A percentile compares a stretch with the other conserved stretches of the same genome.
Conservation (phyloP, 768 basidiomycete genomes). For the Aureoboletus auriporus region DNA sequence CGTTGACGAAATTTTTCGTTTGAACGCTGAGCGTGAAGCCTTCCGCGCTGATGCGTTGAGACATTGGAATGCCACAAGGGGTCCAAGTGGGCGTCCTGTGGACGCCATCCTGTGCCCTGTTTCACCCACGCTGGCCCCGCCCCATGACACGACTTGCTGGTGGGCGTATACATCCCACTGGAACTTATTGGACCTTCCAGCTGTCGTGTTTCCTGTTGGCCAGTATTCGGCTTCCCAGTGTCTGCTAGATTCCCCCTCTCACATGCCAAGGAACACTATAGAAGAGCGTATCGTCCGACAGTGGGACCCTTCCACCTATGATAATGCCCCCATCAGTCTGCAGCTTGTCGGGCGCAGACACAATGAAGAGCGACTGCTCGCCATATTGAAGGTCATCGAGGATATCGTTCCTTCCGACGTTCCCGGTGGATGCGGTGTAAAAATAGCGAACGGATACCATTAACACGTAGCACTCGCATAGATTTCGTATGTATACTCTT, state of each 20-base stretch:
- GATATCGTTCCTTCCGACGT: constrained; percentile 12
- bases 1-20: constrained; percentile 40
- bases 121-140: constrained; percentile 45
- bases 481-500: constrained; percentile 3
- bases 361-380: constrained; percentile 48
- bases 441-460: constrained; percentile 11
- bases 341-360: constrained; percentile 49
- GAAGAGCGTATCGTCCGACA: constrained; percentile 35
- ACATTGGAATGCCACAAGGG: constrained; percentile 42
- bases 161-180: constrained; percentile 51
- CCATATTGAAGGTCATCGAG: constrained; percentile 41
- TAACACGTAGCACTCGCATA: neutral
- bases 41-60: constrained; percentile 38
- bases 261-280: constrained; percentile 30
- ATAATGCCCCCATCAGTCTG: constrained; percentile 42
- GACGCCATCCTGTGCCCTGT: constrained; percentile 47
- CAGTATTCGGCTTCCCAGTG: constrained; percentile 28
- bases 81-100: constrained; percentile 39
- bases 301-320: constrained; percentile 40
- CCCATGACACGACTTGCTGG: constrained; percentile 45
- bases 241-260: constrained; percentile 9
- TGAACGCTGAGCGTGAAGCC: constrained; percentile 41
- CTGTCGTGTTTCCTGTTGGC: constrained; percentile 45
- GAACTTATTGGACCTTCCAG: constrained; percentile 50
- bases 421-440: constrained; percentile 9